Conservation (phyloP, 2,329 filamentous ascomycete species). For the Curvularia lunata region DNA sequence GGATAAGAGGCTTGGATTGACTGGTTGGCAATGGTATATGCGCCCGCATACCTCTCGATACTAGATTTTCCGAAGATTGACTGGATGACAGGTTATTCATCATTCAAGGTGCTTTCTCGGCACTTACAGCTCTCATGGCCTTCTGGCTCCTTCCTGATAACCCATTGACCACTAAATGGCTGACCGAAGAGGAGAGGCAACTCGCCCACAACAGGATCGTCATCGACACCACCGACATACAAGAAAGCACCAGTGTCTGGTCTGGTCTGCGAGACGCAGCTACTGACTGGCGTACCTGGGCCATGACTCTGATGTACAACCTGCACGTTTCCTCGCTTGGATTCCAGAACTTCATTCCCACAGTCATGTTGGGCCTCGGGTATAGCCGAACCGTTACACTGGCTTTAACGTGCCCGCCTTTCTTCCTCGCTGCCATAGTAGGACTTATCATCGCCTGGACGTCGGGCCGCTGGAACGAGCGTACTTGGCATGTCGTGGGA, state of each 20-base stretch:
- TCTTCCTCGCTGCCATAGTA: conserved; percentile 37
- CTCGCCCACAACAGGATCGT: conserved; percentile 37
- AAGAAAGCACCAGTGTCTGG: conserved; percentile 28
- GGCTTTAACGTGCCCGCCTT: conserved; percentile 39
- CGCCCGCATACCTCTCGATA: neutral
- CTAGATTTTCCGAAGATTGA: neutral
- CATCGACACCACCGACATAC: conserved; percentile 52
- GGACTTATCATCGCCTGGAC: conserved; percentile 33
- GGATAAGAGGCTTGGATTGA: conserved; percentile 49
- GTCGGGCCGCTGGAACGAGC: conserved; percentile 38
- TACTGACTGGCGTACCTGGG: conserved; percentile 23
- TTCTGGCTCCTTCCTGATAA: conserved; percentile 33
- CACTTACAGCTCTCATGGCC: conserved; percentile 1
- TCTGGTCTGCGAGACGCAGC: conserved; percentile 24
- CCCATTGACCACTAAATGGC: conserved; percentile 50
- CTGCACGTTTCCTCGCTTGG: conserved; percentile 26
- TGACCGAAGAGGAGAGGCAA: conserved; percentile 52
- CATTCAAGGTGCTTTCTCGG: neutral
- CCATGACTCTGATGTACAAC: conserved; percentile 28
- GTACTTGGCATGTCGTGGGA: conserved; percentile 42
- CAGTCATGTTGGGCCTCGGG: conserved; percentile 41
- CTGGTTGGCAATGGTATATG: conserved; percentile 49
- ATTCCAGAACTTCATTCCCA: conserved; percentile 45
- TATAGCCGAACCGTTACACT: conserved; percentile 41
- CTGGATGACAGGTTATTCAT: neutral